Base-by-base conservation (phyloP, 371 early-diverging fungal genomes). In the Mortierella sp. region DNA sequence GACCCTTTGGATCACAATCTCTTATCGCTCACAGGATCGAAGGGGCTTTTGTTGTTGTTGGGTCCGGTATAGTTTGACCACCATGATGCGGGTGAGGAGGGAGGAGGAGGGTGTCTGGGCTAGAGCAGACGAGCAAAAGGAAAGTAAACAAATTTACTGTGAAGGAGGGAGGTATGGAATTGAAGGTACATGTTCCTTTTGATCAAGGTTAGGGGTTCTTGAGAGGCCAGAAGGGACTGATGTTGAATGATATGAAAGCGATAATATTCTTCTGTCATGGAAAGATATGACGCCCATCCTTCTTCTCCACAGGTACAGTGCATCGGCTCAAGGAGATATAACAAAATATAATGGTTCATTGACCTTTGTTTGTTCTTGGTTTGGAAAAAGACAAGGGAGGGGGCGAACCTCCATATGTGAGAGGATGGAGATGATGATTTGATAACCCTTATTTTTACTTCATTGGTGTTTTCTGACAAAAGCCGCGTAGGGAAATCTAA, bases 121-220 rank as follows among this genome's bases (percentile, higher is more conserved):
- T 60, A 60, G 32, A 32, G 56, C 29, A 32, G 35, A 60, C 11
- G 29, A 14, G 35, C 35, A 35, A 10, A 60, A 32, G 11, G 16
- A 29, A 29, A 60, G 14, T 60, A 60, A 27, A 56, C 56, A 56
- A 35, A 35, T 35, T 3, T 41, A 7, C 7, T 41, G 7, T 55
- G n/a, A 55, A 27, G 35, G 60, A 12, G 3, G 27, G 60, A 16
- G 11, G 29, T 29, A 60, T 60, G 60, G 32, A 60, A 16, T 14
- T 5, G 32, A 12, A 60, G 29, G 60, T 60, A 60, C 60, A 60
- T 60, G 60, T 60, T 32, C 16, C 29, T 60, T 58, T 60, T 60
- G 60, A 60, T 60, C 60, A 60, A 60, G 60, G 60, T 60, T 60
- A n/a, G 27, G 56, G 27, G 56, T 55, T 55, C 32, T 60, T 60